Conservation (phyloP, 2,329 filamentous ascomycete genomes). For the Sarocladium brachiariae region DNA sequence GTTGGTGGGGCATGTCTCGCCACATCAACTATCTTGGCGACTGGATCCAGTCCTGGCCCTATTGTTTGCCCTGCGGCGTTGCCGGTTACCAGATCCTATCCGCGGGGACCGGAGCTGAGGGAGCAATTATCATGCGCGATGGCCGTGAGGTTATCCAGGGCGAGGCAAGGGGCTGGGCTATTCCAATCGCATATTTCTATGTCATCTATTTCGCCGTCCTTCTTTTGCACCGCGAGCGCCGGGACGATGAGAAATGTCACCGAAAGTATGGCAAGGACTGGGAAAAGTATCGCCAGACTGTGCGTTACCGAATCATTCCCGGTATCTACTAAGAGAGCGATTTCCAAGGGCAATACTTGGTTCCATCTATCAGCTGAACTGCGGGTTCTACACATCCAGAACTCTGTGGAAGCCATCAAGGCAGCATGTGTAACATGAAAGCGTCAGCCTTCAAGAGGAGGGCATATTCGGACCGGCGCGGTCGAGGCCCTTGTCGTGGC, state of each 20-base stretch:
- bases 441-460: background rate
- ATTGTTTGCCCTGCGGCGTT: constrained; percentile 77
- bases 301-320: constrained; percentile 76
- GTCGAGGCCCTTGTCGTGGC: background rate
- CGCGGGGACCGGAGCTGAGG: constrained; percentile 41
- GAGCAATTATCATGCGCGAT: constrained; percentile 50
- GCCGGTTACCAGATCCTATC: constrained; percentile 71
- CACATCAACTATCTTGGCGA: constrained; percentile 97
- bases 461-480: background rate
- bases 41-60: constrained; percentile 91
- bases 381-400: background rate
- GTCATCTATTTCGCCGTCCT: constrained; percentile 84
- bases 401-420: background rate
- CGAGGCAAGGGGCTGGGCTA: constrained; percentile 73
- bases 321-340: constrained; percentile 63
- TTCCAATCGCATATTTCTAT: constrained; percentile 91
- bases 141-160: constrained; percentile 63
- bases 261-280: constrained; percentile 91
- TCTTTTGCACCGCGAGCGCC: constrained; percentile 75
- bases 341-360: background rate
- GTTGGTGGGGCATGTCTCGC: constrained; percentile 88
- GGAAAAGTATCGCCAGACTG: constrained; percentile 78
- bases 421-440: background rate
- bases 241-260: constrained; percentile 86
- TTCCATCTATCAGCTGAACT: background rate